Base-by-base conservation (phyloP, 148 eudicot genomes). In the Fagopyrum homotropicum region DNA sequence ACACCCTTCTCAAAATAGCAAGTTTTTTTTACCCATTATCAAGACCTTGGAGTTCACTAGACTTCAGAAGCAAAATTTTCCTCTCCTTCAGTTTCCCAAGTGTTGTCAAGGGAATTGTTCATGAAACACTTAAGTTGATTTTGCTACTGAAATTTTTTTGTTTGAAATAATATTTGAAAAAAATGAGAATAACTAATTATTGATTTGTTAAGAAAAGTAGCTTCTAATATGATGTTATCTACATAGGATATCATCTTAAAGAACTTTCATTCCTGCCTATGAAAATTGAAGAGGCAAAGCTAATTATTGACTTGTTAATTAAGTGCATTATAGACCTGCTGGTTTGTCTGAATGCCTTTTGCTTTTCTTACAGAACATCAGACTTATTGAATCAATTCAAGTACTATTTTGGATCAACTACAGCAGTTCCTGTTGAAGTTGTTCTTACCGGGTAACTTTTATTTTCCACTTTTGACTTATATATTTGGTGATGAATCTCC, bases 391-490 rank as follows among this genome's bases (percentile, higher is more conserved):
- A 84, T 69, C 88, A 89, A 80, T 88, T 95, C 15, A 76, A 75
- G 52, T n/a, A 55, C 54, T 79, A 87, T 77, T 89, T 87, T 79
- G 89, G 92, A 84, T 85, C 90, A n/a, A 74, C 82, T 50, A 75
- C 85, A 77, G 77, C 79, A 17, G 81, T 95, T 78, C 98, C 97
- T 78, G 75, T 86, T 79, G 89, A 86, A 83, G 96, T 94, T 86
- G 76, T 95, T 78, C 85, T 90, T 69, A 82, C 91, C 5, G 88
- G 96, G 98, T 95, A 89, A 60, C 50, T 45, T 22, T 45, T 29
- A 26, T 79, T 40, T 48, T 56, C 29, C 74, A 49, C 69, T 26
- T 84, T 15, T 55, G 51, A 70, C 40, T 73, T 46, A 16, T 54
- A 30, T 60, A 22, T 60, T 60, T 60, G 26, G 26, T 22, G 30